These are phyloP conservation scores for Cladosporium sp. DNA, from an alignment of 2,329 filamentous ascomycete genomes.

Conservation along the genomic window DNA sequence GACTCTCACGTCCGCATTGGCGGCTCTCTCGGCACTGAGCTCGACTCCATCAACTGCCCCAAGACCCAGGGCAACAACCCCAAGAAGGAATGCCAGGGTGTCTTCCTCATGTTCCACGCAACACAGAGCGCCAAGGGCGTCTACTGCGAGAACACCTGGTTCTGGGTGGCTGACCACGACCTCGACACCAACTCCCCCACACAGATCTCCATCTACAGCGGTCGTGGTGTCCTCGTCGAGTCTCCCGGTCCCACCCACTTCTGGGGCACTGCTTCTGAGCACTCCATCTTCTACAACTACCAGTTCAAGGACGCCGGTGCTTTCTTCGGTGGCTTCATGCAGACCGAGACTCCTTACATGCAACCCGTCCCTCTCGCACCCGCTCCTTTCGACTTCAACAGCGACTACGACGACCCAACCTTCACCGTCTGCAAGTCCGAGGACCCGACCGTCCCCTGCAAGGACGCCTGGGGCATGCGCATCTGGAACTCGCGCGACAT, in stretches of 20 bases:
- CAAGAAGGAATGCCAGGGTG: conserved; percentile 63
- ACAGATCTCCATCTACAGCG: conserved; percentile 42
- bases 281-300: conserved; percentile 53
- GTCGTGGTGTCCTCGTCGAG: conserved; percentile 39
- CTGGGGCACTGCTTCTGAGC: conserved; percentile 50
- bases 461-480: conserved; percentile 45
- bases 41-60: conserved; percentile 63
- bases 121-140: conserved; percentile 62
- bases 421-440: conserved; percentile 34
- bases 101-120: conserved; percentile 46
- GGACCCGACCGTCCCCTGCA: conserved; percentile 24
- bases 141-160: conserved; percentile 55
- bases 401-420: conserved; percentile 39
- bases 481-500: conserved; percentile 36
- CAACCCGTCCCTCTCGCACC: conserved; percentile 52
- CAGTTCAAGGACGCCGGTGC: conserved; percentile 48
- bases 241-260: conserved; percentile 51
- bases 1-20: conserved; percentile 95
- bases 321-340: conserved; percentile 49
- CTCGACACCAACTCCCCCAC: conserved; percentile 42
- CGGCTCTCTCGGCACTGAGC: conserved; percentile 75
- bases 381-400: conserved; percentile 51
- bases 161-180: conserved; percentile 53
- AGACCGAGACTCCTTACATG: conserved; percentile 53
- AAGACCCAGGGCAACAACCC: conserved; percentile 77